Percentiles rank a stretch among this genome's conserved stretches.
phyloP scores from a whole-genome alignment of 2,329 filamentous ascomycete species.

The Alternaria longipes region DNA sequence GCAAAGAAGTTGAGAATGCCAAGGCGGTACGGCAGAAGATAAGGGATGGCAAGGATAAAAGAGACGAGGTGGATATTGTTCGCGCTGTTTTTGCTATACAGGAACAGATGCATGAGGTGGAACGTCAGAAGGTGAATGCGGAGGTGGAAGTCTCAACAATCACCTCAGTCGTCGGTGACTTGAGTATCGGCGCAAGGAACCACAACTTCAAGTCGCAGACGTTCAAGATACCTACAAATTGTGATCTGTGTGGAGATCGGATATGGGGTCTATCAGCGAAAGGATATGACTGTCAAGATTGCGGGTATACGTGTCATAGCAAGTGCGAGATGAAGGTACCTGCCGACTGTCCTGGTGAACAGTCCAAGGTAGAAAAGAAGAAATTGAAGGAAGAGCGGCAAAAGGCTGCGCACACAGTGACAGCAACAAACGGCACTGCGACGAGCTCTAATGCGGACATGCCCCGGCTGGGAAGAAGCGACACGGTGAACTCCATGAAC shows the following conservation, averaged over 20 bases:
- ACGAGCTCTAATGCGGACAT: conserved; percentile 67
- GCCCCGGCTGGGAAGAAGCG: conserved; percentile 76
- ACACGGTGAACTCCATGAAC: conserved; percentile 84
- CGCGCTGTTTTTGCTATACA: conserved; percentile 83
- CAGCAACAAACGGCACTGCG: conserved; percentile 56
- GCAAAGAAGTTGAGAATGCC: conserved; percentile 81
- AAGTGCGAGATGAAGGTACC: conserved; percentile 99
- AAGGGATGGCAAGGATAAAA: conserved; percentile 83
- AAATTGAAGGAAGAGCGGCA: conserved; percentile 89
- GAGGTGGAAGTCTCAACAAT: conserved; percentile 95
- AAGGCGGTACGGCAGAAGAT: conserved; percentile 79
- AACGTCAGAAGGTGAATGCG: conserved; percentile 83
- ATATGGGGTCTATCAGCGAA: conserved; percentile 98
- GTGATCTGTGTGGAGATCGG: conserved; percentile 92
- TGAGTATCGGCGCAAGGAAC: conserved; percentile 90
- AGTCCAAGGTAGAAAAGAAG: conserved; percentile 94
- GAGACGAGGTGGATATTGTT: conserved; percentile 87
- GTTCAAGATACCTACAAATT: conserved; percentile 99
- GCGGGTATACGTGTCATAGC: conserved; percentile 96
- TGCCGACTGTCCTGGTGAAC: conserved; percentile 92
- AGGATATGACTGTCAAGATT: conserved; percentile 94
- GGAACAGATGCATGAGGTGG: conserved; percentile 83
- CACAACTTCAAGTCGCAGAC: conserved; percentile 99
- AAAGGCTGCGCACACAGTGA: conserved; percentile 71
- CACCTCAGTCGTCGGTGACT: conserved; percentile 87